Conservation (phyloP, 2,329 filamentous ascomycete species). For the Apiospora arundinis region DNA sequence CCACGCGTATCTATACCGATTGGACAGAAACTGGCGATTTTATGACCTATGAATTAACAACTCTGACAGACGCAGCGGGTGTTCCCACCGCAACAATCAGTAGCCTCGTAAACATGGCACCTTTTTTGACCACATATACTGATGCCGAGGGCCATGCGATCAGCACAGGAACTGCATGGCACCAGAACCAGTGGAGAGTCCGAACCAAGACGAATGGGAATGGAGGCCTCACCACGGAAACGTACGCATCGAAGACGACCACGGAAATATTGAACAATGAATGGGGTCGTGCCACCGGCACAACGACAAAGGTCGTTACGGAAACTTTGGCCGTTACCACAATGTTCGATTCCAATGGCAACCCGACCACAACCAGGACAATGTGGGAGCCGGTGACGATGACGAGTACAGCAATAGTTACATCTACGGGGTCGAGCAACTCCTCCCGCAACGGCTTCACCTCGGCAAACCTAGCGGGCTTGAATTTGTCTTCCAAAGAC, state of each 20-base stretch:
- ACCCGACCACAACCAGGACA: conserved; percentile 18
- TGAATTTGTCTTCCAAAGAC: conserved; percentile 35
- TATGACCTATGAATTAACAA: not conserved
- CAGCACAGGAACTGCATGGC: conserved; percentile 10
- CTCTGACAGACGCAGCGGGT: not conserved
- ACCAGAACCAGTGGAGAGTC: not conserved
- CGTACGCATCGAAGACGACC: not conserved
- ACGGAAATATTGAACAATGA: conserved; percentile 7
- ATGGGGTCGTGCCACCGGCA: not conserved
- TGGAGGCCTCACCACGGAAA: conserved; percentile 8
- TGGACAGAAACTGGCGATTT: not conserved
- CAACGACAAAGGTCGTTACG: not conserved
- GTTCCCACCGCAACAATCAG: not conserved
- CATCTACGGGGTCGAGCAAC: conserved; percentile 2
- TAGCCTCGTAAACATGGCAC: not conserved
- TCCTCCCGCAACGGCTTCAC: conserved; percentile 13
- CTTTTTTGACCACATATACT: not conserved
- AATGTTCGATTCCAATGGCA: not conserved
- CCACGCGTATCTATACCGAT: not conserved
- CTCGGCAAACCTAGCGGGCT: not conserved
- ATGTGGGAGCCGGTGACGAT: conserved; percentile 11
- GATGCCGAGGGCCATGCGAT: not conserved
- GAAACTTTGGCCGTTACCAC: conserved; percentile 19
- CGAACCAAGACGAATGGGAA: not conserved
- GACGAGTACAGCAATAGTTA: conserved; percentile 10